Percentiles rank a stretch among this genome's conserved stretches.
Conservation (phyloP, 306 rosid species). For the Begonia masoniana region DNA sequence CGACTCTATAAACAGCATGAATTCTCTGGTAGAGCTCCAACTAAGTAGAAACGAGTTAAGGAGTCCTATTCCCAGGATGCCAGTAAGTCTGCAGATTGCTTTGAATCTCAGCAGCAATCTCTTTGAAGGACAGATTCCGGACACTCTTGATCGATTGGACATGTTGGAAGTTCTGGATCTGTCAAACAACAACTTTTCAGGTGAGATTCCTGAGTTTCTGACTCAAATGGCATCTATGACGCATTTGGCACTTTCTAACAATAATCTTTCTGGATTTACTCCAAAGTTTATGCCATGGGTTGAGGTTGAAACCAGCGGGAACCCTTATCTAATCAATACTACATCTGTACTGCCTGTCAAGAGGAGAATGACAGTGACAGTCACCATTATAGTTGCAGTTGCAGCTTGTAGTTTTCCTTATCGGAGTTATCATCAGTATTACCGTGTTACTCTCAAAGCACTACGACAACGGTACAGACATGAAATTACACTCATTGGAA, state of each 20-base stretch:
- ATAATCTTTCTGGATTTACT: constrained; percentile 34
- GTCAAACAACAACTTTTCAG: constrained; percentile 58
- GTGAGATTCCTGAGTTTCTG: constrained; percentile 30
- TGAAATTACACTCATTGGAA: constrained; percentile 24
- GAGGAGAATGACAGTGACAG: constrained; percentile 15
- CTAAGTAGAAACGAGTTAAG: constrained; percentile 49
- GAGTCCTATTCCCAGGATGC: constrained; percentile 54
- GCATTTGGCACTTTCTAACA: constrained; percentile 37
- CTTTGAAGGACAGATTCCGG: constrained; percentile 44
- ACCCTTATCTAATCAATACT: neutral
- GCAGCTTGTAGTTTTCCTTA: constrained; percentile 33
- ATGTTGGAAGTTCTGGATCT: constrained; percentile 64
- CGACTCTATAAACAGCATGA: constrained; percentile 8
- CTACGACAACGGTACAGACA: constrained; percentile 30
- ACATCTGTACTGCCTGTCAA: constrained; percentile 6
- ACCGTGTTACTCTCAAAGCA: constrained; percentile 28
- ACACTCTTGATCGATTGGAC: constrained; percentile 6
- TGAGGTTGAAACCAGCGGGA: constrained; percentile 16
- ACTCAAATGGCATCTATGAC: constrained; percentile 25
- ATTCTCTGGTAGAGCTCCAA: constrained; percentile 39
- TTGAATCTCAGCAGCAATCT: constrained; percentile 69
- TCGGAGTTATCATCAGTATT: constrained; percentile 22
- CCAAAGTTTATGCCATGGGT: constrained; percentile 14
- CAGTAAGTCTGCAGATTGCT: constrained; percentile 31
- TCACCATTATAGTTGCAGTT: constrained; percentile 31